Percentiles rank a stretch among this genome's conserved stretches.
Conservation (phyloP, 768 basidiomycete species). For the Erythrobasidium yunnanense region DNA sequence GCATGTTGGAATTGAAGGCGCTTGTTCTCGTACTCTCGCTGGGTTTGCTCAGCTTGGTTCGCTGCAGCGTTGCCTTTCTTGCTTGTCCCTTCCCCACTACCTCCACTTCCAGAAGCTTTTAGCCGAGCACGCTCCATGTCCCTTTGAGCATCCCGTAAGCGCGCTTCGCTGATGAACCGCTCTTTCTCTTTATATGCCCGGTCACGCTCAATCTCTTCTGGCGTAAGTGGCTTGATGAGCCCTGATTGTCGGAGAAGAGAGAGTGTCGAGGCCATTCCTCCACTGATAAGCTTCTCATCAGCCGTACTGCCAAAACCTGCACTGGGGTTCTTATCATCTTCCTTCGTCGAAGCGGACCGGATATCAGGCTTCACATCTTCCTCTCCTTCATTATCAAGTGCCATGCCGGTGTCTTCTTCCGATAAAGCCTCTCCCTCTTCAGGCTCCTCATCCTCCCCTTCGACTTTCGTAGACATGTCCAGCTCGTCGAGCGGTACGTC, state of each 20-base stretch:
- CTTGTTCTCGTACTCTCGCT: conserved; percentile 88
- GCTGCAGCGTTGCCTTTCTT: too few species aligned
- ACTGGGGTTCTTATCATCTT: conserved; percentile 58
- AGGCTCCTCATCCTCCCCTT: conserved; percentile 66
- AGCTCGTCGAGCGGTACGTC: conserved; percentile 34
- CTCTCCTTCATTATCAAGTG: background rate
- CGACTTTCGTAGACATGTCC: conserved; percentile 43
- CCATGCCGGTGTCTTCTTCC: conserved; percentile 45
- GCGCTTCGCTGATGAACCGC: conserved; percentile 77
- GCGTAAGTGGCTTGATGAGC: conserved; percentile 55
- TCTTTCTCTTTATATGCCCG: conserved; percentile 71
- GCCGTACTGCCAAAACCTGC: conserved; percentile 56
- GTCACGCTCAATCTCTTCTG: conserved; percentile 66
- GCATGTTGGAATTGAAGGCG: conserved; percentile 84
- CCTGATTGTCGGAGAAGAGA: conserved; percentile 84
- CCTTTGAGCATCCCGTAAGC: conserved; percentile 60
- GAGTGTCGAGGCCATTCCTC: conserved; percentile 79
- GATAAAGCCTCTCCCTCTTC: conserved; percentile 47
- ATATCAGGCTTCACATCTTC: conserved; percentile 2
- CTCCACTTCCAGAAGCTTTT: too few species aligned
- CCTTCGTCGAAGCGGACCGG: too few species aligned
- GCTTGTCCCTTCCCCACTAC: too few species aligned
- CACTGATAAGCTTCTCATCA: conserved; percentile 63
- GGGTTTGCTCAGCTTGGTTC: conserved; percentile 86
- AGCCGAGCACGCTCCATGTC: conserved; percentile 64